Conservation (phyloP, 345 rosid species). For the Corymbia maculata region DNA sequence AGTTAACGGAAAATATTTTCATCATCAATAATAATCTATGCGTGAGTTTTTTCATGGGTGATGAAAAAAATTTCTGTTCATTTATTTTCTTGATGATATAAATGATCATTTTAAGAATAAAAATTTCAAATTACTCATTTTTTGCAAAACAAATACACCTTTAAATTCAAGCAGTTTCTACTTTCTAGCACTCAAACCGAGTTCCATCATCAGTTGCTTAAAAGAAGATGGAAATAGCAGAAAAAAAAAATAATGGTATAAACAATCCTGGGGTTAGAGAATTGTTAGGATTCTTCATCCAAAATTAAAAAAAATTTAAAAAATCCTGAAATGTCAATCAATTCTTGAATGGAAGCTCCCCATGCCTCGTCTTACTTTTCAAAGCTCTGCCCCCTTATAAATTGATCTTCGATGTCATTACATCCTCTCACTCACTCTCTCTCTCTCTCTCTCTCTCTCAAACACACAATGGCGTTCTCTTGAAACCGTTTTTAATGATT, state of each 20-base stretch:
- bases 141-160: no score
- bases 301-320: no score
- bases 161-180: background rate
- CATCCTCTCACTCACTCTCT: background rate
- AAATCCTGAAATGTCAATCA: background rate
- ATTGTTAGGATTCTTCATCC: background rate
- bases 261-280: no score
- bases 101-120: no score
- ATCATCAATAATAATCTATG: no score
- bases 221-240: background rate
- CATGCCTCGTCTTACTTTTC: background rate
- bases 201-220: background rate
- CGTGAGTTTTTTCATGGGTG: no score
- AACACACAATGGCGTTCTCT: background rate
- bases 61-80: no score
- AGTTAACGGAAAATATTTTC: no score
- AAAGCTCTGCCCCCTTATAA: background rate
- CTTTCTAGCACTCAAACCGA: background rate
- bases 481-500: background rate
- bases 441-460: background rate
- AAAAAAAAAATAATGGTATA: no score
- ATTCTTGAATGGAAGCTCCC: background rate
- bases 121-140: no score
- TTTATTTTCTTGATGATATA: no score
- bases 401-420: background rate